phyloP scores from a whole-genome alignment of 2,329 filamentous ascomycete species.

The Colletotrichum navitas region DNA sequence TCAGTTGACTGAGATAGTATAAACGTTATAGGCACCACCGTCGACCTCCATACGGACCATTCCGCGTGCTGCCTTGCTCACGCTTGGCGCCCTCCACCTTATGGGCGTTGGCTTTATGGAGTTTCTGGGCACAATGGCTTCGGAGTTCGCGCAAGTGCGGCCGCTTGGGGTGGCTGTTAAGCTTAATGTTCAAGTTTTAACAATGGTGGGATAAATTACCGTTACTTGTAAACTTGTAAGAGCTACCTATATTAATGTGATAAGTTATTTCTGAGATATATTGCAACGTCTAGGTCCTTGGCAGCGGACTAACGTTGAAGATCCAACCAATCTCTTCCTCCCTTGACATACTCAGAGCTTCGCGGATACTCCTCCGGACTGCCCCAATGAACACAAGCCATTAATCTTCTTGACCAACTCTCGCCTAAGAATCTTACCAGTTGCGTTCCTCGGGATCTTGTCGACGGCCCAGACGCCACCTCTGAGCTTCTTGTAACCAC shows the following conservation, averaged over 20 bases:
- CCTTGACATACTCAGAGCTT: conserved; percentile 24
- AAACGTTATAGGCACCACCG: no score
- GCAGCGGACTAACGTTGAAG: not conserved
- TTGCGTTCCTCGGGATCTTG: conserved; percentile 53
- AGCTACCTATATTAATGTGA: not conserved
- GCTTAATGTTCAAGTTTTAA: not conserved
- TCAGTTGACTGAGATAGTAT: not conserved
- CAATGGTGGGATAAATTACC: not conserved
- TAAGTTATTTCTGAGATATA: not conserved
- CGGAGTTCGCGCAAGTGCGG: not conserved
- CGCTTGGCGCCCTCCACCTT: not conserved
- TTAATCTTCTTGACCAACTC: conserved; percentile 49
- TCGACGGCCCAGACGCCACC: conserved; percentile 53
- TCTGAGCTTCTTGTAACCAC: conserved; percentile 57
- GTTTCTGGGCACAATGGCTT: not conserved
- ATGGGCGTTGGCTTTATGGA: no score
- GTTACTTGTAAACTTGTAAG: no score
- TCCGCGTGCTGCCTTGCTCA: not conserved
- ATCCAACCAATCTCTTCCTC: not conserved
- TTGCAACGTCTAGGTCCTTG: not conserved
- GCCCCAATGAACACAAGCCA: conserved; percentile 49
- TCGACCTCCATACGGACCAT: not conserved
- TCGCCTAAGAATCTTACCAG: conserved; percentile 54
- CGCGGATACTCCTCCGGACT: not conserved
- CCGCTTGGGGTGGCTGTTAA: not conserved